These are phyloP conservation scores for Ascochyta clinopodiicola DNA, from an alignment of 2,329 filamentous ascomycete genomes.

Conservation along the genomic window DNA sequence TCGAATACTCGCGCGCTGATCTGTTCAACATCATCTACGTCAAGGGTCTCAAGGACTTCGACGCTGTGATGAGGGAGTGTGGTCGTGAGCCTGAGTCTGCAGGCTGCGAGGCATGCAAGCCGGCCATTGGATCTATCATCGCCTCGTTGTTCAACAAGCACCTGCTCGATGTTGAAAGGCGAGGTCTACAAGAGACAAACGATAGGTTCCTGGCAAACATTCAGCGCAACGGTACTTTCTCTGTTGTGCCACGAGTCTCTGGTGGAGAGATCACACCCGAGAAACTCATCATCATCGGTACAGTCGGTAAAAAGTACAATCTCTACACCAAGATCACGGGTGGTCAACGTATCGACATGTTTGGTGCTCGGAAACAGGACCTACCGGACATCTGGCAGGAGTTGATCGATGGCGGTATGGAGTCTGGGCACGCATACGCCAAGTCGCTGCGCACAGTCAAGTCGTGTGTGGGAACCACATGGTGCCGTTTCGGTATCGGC, in stretches of 20 bases:
- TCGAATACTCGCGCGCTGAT: constrained; percentile 81
- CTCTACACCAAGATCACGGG: constrained; percentile 94
- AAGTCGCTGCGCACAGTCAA: constrained; percentile 90
- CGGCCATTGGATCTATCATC: constrained; percentile 79
- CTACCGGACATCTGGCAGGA: constrained; percentile 81
- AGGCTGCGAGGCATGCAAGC: constrained; percentile 88
- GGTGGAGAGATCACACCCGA: constrained; percentile 89
- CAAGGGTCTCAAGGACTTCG: constrained; percentile 75
- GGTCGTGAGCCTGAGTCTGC: constrained; percentile 75
- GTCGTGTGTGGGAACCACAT: constrained; percentile 88
- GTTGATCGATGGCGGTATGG: constrained; percentile 83
- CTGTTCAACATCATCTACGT: constrained; percentile 90
- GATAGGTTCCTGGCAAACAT: constrained; percentile 89
- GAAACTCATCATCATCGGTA: constrained; percentile 81
- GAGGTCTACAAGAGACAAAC: constrained; percentile 88
- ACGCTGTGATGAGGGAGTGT: constrained; percentile 77
- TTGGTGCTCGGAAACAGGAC: constrained; percentile 88
- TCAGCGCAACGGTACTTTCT: constrained; percentile 89
- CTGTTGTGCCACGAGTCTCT: constrained; percentile 81
- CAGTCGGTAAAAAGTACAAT: constrained; percentile 81
- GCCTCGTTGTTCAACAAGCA: constrained; percentile 84
- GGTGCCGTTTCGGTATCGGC: constrained; percentile 88
- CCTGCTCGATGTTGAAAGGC: constrained; percentile 72
- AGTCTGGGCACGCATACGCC: constrained; percentile 88
- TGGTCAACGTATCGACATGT: constrained; percentile 91